A percentile compares a stretch with the other conserved stretches of the same genome.
Conservation (phyloP, 306 rosid species). For the Canavalia gladiata region DNA sequence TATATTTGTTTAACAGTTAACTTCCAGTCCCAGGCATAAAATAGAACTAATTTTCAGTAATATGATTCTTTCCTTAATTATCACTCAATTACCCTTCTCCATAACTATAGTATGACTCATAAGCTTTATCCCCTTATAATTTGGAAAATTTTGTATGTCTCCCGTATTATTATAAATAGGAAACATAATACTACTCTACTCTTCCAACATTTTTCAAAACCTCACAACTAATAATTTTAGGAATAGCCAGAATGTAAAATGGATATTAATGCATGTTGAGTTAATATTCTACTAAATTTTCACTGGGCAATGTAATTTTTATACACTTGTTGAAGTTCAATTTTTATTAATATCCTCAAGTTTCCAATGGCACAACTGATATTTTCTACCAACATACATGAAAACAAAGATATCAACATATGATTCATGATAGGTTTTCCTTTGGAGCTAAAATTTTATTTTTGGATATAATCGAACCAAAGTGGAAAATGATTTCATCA, state of each 20-base stretch:
- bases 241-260: background rate
- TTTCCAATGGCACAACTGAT: background rate
- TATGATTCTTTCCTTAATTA: background rate
- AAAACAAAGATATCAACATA: slow-evolving; percentile 1
- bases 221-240: background rate
- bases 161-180: background rate
- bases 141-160: no score
- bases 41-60: background rate
- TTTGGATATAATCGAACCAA: no score
- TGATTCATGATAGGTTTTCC: no score
- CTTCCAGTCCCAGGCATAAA: background rate
- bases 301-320: background rate
- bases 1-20: background rate
- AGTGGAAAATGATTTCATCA: no score
- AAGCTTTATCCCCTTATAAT: no score
- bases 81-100: background rate
- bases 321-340: slow-evolving; percentile 21
- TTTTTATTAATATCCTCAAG: slow-evolving; percentile 27
- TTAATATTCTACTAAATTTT: background rate
- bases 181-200: background rate
- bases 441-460: no score
- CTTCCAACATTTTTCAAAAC: background rate
- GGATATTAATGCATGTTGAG: background rate
- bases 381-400: slow-evolving; percentile 11
- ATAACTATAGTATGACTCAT: no score